Evolutionary conservation across 768 basidiomycete genomes (phyloP), one percentile per base, ranked within the genome.

Genomic region (Rhizopogon vulgaris): DNA sequence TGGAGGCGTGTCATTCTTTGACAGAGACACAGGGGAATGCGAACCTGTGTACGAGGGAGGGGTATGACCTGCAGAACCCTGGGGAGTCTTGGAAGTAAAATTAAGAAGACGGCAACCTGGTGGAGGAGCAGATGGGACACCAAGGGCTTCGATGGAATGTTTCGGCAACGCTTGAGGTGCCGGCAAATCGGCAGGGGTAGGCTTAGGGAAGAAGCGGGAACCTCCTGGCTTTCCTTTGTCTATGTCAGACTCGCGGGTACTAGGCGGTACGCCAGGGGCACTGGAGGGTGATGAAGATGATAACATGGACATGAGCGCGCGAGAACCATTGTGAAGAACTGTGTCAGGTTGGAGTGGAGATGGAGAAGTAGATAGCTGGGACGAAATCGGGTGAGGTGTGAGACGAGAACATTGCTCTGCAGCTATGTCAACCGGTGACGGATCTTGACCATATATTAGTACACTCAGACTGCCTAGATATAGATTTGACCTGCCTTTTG

Each of bases 31-130:
- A 6, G 60, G 58, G 11, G 57, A 62, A 56, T 65, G 66, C 28
- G 63, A 57, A 28, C 63, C 46, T 17, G 50, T 24, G 41, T 46
- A 46, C 14, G 58, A 48, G 8, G 57, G 66, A 9, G 56, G 28
- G 24, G 65, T 53, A 6, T 55, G 43, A 18, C 54, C 25, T 47
- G 38, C 36, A 48, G 51, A 37, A 48, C 52, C 64, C 52, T 64
- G 65, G 30, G 56, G 40, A 48, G 60, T 65, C 37, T 61, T 62
- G 47, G 66, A 59, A 4, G 63, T 57, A 49, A 76, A 64, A 11
- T 72, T 71, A 54, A 78, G 71, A 52, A 80, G 60, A 48, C 75
- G 71, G 51, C 73, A 74, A 48, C 73, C 71, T 45, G 69, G 55
- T 12, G 73, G 69, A 41, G 62, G 38, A 47, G 63, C 38, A 24